Evolutionary conservation across 441 rosid genomes (phyloP).

Genomic region (Brassica hybrid): DNA sequence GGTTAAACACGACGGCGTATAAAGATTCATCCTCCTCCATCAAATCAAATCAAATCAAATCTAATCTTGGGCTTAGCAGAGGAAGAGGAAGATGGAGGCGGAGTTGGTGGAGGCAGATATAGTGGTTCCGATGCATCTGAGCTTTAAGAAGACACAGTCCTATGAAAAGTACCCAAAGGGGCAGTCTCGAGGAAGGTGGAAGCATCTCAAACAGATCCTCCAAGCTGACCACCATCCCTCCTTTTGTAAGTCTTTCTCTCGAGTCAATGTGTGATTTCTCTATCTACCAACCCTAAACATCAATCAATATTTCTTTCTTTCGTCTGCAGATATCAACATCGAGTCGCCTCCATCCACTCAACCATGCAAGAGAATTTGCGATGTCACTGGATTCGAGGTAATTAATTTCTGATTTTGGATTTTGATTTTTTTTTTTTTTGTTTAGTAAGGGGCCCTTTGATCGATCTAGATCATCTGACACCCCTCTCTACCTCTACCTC

Average conservation of each 20-base stretch:
- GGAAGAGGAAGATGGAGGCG: constrained; percentile 58
- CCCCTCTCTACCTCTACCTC: too few relatives aligned
- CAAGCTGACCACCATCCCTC: constrained; percentile 78
- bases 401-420: neutral
- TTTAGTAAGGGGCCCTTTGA: too few relatives aligned
- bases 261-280: too few relatives aligned
- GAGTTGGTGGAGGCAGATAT: constrained; percentile 76
- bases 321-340: constrained; percentile 66
- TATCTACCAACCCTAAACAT: neutral
- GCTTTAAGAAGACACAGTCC: constrained; percentile 79
- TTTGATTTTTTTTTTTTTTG: too few relatives aligned
- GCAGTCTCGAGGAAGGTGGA: constrained; percentile 87
- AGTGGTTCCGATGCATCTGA: constrained; percentile 67
- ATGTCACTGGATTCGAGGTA: constrained; percentile 85
- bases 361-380: constrained; percentile 85
- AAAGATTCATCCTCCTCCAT: neutral
- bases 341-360: constrained; percentile 87
- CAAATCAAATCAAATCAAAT: too few relatives aligned
- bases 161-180: constrained; percentile 92
- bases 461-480: neutral
- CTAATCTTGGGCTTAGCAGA: neutral
- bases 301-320: neutral
- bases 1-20: neutral
- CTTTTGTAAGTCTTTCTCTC: constrained; percentile 43
- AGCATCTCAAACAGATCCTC: constrained; percentile 96